These are phyloP conservation scores for Creolimax fragrantissima DNA, from an alignment of 78 protist species.

Conservation along the genomic window DNA sequence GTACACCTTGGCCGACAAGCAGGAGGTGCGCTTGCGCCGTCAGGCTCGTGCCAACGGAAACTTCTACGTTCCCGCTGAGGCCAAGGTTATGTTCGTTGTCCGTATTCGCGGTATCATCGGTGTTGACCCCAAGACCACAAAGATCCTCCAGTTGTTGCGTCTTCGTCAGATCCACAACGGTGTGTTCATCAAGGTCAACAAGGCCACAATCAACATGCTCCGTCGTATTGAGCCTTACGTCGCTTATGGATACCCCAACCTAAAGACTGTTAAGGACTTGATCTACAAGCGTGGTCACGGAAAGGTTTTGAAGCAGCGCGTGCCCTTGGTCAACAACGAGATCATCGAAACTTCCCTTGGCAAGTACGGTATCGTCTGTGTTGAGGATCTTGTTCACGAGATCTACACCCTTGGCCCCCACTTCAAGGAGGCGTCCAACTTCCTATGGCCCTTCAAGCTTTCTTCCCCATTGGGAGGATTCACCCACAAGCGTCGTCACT, in stretches of 20 bases:
- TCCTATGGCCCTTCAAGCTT: constrained; percentile 99
- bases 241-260: constrained; percentile 96
- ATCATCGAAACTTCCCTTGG: constrained; percentile 78
- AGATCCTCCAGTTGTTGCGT: constrained; percentile 96
- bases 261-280: constrained; percentile 88
- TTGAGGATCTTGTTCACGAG: constrained; percentile 99
- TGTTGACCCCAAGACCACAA: constrained; percentile 85
- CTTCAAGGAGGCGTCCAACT: constrained; percentile 87
- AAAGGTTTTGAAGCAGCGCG: constrained; percentile 84
- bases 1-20: constrained; percentile 65
- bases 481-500: constrained; percentile 71
- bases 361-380: constrained; percentile 79
- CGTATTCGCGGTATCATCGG: constrained; percentile 98
- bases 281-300: constrained; percentile 98
- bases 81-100: constrained; percentile 96
- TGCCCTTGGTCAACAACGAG: constrained; percentile 85
- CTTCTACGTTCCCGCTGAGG: constrained; percentile 90
- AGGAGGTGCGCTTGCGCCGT: constrained; percentile 56
- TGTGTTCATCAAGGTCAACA: constrained; percentile 93
- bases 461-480: constrained; percentile 86
- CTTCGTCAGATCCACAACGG: constrained; percentile 98
- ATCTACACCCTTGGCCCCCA: constrained; percentile 91
- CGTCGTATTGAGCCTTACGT: constrained; percentile 90
- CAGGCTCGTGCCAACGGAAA: constrained; percentile 49
- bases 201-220: constrained; percentile 96